Percentiles rank a stretch among this genome's conserved stretches.
Conservation (phyloP, 2,329 filamentous ascomycete species). For the Eutypa lata region DNA sequence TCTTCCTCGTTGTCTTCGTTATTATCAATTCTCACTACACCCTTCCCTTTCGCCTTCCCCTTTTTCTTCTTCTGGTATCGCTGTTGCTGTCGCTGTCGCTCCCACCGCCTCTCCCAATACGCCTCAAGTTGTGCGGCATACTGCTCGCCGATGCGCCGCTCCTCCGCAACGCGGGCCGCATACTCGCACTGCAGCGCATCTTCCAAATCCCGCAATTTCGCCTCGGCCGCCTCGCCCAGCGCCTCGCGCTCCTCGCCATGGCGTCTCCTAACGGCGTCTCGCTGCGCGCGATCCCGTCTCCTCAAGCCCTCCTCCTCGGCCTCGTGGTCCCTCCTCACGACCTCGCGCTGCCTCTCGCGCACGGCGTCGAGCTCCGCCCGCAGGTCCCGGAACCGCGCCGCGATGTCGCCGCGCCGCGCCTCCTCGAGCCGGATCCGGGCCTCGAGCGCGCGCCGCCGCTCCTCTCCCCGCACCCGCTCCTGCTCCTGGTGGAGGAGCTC, state of each 20-base stretch:
- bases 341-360: slow-evolving; percentile 39
- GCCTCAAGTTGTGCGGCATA: slow-evolving; percentile 37
- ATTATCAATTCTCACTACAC: too few relatives aligned
- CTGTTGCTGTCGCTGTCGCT: too few relatives aligned
- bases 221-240: slow-evolving; percentile 20
- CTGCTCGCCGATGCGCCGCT: slow-evolving; percentile 40
- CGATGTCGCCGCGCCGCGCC: slow-evolving; percentile 36
- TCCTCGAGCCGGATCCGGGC: slow-evolving; percentile 39
- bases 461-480: slow-evolving; percentile 37
- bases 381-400: slow-evolving; percentile 36
- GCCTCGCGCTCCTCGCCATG: slow-evolving; percentile 32
- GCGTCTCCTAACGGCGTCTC: slow-evolving; percentile 12
- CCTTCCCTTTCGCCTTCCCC: too few relatives aligned
- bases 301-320: slow-evolving; percentile 28
- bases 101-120: slow-evolving; percentile 35
- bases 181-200: slow-evolving; percentile 38
- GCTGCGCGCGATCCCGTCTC: slow-evolving; percentile 16
- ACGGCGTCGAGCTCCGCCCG: slow-evolving; percentile 34
- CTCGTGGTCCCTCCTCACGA: slow-evolving; percentile 36
- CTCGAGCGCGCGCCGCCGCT: slow-evolving; percentile 33
- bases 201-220: slow-evolving; percentile 32
- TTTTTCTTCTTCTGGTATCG: too few relatives aligned
- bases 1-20: not conserved
- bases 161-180: slow-evolving; percentile 35
- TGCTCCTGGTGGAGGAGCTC: too few relatives aligned